Base-by-base conservation (phyloP, 345 rosid genomes). In the Salix exigua region DNA sequence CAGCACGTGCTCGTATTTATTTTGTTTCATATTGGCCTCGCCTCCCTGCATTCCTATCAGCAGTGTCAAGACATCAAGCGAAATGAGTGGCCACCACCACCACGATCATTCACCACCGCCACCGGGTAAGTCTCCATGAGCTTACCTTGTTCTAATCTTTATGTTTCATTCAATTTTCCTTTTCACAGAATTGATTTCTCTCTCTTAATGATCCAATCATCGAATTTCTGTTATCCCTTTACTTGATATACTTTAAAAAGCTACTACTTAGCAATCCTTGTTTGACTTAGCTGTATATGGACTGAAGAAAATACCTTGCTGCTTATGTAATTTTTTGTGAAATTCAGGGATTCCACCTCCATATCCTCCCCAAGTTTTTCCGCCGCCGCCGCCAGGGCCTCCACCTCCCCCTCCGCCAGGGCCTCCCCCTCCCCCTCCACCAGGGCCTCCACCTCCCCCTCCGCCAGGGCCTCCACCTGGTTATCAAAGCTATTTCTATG, bases 401-500 rank as follows among this genome's bases (percentile, higher is more conserved):
- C 35, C 35, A 0, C 35, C 35, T 1, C 35, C 35, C 35, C 35
- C 35, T 2, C 42, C 30, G 6, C 71, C 66, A 13, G 71, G 30
- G 2, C 48, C 23, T 65, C 69, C 48, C 2, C 64, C 62, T 0
- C 70, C 73, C 0, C 77, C 77, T 0, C 66, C 66, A 0, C 5
- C 14, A 55, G 13, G 8, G 25, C 75, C 78, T 0, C 73, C 79
- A 6, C 73, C 77, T 1, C 81, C 77, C 2, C 77, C 81, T 1
- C 81, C 77, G 1, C 16, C 14, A 55, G 62, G n/a, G 13, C 75
- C 78, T 2, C 64, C 79, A 4, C 81, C 77, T 6, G 72, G 72
- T 30, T 78, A 78, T 73, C 81, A 87, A 40, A 86, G 73, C 30
- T 84, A 83, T 80, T 76, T 65, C 80, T 77, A 85, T 73, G 84